Evolutionary conservation across 2,329 filamentous ascomycete genomes (phyloP).

Genomic region (Trichoderma cornu-damae): DNA sequence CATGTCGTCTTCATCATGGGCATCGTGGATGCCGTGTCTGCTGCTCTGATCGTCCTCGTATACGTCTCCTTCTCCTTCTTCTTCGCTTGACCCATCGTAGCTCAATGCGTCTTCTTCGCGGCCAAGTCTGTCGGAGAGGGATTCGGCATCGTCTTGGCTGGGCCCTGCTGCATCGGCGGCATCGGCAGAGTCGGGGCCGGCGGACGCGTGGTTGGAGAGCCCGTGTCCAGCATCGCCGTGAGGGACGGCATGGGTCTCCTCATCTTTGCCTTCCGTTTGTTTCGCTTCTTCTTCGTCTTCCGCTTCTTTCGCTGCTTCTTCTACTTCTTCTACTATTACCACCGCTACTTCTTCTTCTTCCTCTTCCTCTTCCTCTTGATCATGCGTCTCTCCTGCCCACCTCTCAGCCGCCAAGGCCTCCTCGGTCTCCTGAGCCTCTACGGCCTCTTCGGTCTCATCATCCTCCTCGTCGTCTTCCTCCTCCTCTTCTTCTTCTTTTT

Average conservation of each 20-base stretch:
- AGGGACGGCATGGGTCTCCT: slow-evolving; percentile 51
- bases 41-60: slow-evolving; percentile 23
- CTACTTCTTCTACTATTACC: slow-evolving; percentile 49
- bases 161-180: slow-evolving; percentile 24
- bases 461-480: slow-evolving; percentile 48
- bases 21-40: slow-evolving; percentile 14
- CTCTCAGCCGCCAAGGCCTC: too few species aligned
- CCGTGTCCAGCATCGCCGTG: slow-evolving; percentile 41
- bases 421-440: too few species aligned
- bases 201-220: slow-evolving; percentile 30
- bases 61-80: slow-evolving; percentile 15
- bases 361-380: slow-evolving; percentile 40
- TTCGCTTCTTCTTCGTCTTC: slow-evolving; percentile 37
- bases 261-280: slow-evolving; percentile 55
- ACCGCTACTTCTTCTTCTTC: neutral
- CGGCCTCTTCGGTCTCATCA: too few species aligned
- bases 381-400: too few species aligned
- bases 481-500: neutral
- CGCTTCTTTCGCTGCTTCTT: neutral
- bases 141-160: neutral
- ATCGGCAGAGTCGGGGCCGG: slow-evolving; percentile 23
- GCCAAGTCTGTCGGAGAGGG: slow-evolving; percentile 18
- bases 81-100: slow-evolving; percentile 25
- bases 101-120: slow-evolving; percentile 20
- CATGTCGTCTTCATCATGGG: slow-evolving; percentile 25